Evolutionary conservation across 2,329 filamentous ascomycete species (phyloP).

Genomic region (Rutstroemia sp.): DNA sequence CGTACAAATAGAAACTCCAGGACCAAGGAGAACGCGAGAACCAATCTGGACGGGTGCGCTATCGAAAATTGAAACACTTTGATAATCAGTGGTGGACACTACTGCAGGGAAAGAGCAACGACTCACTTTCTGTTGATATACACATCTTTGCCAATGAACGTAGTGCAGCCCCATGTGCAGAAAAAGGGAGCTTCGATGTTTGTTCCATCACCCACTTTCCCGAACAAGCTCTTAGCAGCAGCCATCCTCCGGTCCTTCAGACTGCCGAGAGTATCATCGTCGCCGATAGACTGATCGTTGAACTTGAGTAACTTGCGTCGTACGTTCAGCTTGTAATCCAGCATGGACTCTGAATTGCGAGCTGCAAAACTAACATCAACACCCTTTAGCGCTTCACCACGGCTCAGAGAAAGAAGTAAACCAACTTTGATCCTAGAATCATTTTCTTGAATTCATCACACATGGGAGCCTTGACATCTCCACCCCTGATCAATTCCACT

Average conservation of each 20-base stretch:
- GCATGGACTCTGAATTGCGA: slow-evolving; percentile 5
- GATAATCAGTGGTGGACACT: not conserved
- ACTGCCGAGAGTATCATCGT: slow-evolving; percentile 14
- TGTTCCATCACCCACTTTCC: slow-evolving; percentile 12
- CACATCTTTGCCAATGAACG: slow-evolving; percentile 6
- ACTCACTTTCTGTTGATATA: slow-evolving; percentile 22
- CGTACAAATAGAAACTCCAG: slow-evolving; percentile 63
- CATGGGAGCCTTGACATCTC: slow-evolving; percentile 1
- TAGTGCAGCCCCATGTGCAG: slow-evolving; percentile 21
- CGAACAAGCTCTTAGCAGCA: slow-evolving; percentile 14
- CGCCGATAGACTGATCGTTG: slow-evolving; percentile 16
- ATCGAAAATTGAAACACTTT: slow-evolving; percentile 21
- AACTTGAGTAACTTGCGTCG: slow-evolving; percentile 12
- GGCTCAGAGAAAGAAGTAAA: not conserved
- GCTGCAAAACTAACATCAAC: slow-evolving; percentile 3
- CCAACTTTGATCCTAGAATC: slow-evolving; percentile 21
- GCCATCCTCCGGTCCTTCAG: slow-evolving; percentile 14
- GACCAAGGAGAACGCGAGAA: slow-evolving; percentile 44
- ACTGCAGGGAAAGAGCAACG: not conserved
- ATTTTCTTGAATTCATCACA: slow-evolving; percentile 20
- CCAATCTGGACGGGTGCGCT: slow-evolving; percentile 40
- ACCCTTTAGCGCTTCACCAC: not conserved
- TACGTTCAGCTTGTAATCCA: slow-evolving; percentile 8
- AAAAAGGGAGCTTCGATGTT: slow-evolving; percentile 21
- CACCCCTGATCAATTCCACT: slow-evolving; percentile 32